Conservation (phyloP, 148 eudicot species). For the Dianthus caryophyllus region DNA sequence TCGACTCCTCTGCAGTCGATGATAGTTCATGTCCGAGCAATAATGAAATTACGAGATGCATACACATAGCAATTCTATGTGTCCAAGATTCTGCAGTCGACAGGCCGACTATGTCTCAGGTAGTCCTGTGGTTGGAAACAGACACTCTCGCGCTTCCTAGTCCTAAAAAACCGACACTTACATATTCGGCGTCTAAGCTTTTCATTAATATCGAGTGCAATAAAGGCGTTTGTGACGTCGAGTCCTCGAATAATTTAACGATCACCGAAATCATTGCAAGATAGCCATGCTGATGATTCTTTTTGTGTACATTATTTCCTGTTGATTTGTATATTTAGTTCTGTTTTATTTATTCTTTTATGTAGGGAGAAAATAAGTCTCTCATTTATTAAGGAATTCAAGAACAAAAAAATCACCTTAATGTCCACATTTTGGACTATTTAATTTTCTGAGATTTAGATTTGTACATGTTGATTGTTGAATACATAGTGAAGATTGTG, state of each 20-base stretch:
- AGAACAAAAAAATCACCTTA: too few relatives aligned
- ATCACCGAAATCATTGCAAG: conserved; percentile 42
- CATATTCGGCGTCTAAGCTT: conserved; percentile 34
- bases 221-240: conserved; percentile 20
- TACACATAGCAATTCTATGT: conserved; percentile 62
- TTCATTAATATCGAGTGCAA: conserved; percentile 24
- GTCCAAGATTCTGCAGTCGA: conserved; percentile 47
- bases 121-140: conserved; percentile 63
- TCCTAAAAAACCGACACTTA: conserved; percentile 45
- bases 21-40: conserved; percentile 22
- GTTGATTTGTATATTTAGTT: not conserved
- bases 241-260: conserved; percentile 44
- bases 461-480: not conserved
- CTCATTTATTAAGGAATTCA: not conserved
- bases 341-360: not conserved
- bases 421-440: too few relatives aligned
- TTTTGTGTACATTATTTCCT: conserved; percentile 13
- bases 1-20: conserved; percentile 38
- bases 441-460: not conserved
- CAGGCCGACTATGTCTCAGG: conserved; percentile 60
- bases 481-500: too few relatives aligned
- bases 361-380: not conserved
- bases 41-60: conserved; percentile 42
- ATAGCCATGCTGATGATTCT: conserved; percentile 19
- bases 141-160: conserved; percentile 41